Percentiles rank a stretch among this genome's conserved stretches.
Evolutionary conservation across 352 stramenopile species (phyloP).

Genomic region (Pythium plurisporium): DNA sequence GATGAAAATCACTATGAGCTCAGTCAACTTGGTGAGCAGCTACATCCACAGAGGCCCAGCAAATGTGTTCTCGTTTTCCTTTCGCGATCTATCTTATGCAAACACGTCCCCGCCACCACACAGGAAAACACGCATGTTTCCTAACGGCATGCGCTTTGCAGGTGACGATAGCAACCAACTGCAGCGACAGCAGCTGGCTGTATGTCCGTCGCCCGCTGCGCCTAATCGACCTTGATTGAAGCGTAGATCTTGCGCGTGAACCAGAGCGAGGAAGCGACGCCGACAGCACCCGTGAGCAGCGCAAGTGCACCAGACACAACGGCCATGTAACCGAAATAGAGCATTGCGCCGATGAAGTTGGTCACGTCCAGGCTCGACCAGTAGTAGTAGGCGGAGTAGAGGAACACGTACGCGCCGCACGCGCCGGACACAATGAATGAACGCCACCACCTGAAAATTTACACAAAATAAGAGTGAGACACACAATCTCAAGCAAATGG

Average conservation of each 20-base stretch:
- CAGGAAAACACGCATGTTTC: conserved; percentile 5
- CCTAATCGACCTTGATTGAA: conserved; percentile 97
- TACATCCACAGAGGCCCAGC: too few relatives aligned
- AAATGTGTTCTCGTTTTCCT: too few relatives aligned
- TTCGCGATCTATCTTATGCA: conserved; percentile 14
- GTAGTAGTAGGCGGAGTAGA: conserved; percentile 99
- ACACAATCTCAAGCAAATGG: background rate
- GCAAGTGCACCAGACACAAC: conserved; percentile 96
- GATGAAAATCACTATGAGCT: too few relatives aligned
- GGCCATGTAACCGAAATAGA: conserved; percentile 99
- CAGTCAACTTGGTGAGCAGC: too few relatives aligned
- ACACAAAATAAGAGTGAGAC: background rate
- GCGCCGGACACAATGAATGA: conserved; percentile 97
- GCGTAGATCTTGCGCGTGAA: conserved; percentile 99
- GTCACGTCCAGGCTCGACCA: conserved; percentile 93
- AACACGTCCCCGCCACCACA: background rate
- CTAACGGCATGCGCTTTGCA: conserved; percentile 2
- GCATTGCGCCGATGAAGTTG: conserved; percentile 88
- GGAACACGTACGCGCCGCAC: conserved; percentile 97
- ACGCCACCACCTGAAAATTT: conserved; percentile 92
- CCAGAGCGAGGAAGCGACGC: conserved; percentile 96
- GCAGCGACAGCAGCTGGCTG: background rate
- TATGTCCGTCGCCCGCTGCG: background rate
- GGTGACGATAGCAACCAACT: background rate
- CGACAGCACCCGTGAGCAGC: conserved; percentile 95